Evolutionary conservation across 225 moss, liverwort and hornwort genomes (phyloP).

Genomic region (Antitrichia curtipendula): DNA sequence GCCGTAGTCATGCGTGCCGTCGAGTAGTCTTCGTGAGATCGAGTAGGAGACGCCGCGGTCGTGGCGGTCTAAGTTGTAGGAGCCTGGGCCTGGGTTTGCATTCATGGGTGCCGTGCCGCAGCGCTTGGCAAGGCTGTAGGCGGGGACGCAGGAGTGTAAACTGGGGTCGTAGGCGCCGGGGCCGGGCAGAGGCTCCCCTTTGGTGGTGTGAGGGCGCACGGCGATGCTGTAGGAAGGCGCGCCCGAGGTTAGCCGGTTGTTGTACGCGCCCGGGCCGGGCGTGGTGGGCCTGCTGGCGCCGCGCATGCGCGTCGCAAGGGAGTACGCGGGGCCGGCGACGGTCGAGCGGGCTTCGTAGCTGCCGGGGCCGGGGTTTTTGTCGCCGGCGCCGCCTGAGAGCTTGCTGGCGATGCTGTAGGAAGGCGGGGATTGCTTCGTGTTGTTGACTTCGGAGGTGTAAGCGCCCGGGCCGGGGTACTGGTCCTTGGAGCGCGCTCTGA

Average conservation of each 20-base stretch:
- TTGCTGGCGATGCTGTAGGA: constrained; percentile 58
- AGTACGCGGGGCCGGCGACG: constrained; percentile 42
- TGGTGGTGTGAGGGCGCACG: neutral
- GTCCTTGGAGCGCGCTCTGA: neutral
- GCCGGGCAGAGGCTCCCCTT: constrained; percentile 2
- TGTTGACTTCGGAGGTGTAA: constrained; percentile 19
- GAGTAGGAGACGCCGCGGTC: constrained; percentile 23
- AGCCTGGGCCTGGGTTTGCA: constrained; percentile 16
- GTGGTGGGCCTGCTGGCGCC: neutral
- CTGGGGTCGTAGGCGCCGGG: constrained; percentile 43
- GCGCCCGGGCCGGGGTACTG: constrained; percentile 55
- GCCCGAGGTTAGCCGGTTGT: neutral
- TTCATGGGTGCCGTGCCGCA: neutral
- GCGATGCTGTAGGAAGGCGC: constrained; percentile 51
- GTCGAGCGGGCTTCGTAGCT: constrained; percentile 28
- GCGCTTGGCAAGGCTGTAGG: constrained; percentile 54
- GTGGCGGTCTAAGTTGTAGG: neutral
- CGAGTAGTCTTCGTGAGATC: neutral
- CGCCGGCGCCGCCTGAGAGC: neutral
- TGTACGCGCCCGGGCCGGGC: constrained; percentile 55
- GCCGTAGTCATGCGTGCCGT: neutral
- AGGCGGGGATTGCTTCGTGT: constrained; percentile 35
- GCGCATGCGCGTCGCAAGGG: constrained; percentile 29
- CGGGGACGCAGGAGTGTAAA: constrained; percentile 26
- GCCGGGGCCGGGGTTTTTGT: constrained; percentile 56